These are phyloP conservation scores for Laburnicola sp. DNA, from an alignment of 2,329 filamentous ascomycete species.

Conservation along the genomic window DNA sequence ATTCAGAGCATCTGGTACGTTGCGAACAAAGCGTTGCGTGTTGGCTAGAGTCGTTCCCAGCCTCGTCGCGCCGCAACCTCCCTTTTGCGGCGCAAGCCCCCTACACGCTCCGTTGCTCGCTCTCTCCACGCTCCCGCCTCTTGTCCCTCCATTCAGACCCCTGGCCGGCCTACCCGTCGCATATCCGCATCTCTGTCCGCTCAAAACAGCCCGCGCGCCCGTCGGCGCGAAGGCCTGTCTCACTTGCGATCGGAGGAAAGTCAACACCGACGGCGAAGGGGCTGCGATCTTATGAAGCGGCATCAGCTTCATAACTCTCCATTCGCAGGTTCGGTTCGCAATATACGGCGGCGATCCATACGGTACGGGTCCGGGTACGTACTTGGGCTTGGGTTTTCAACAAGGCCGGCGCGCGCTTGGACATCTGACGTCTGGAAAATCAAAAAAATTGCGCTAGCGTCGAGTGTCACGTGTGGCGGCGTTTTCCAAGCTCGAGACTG, in stretches of 20 bases:
- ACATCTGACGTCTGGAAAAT: slow-evolving; percentile 20
- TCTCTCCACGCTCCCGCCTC: slow-evolving; percentile 1
- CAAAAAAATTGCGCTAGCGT: slow-evolving; percentile 23
- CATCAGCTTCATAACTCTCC: slow-evolving; percentile 44
- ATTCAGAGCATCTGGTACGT: background rate
- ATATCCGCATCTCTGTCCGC: slow-evolving; percentile 22
- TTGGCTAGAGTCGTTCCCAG: background rate
- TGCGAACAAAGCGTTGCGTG: background rate
- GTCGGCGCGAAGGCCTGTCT: slow-evolving; percentile 34
- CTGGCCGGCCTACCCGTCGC: slow-evolving; percentile 5
- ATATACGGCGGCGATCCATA: slow-evolving; percentile 34
- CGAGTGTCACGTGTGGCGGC: slow-evolving; percentile 31
- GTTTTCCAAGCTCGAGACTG: background rate
- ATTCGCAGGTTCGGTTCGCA: slow-evolving; percentile 10
- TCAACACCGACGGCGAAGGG: slow-evolving; percentile 44
- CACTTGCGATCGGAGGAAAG: slow-evolving; percentile 43
- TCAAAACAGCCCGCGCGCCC: slow-evolving; percentile 26
- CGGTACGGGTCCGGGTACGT: slow-evolving; percentile 16
- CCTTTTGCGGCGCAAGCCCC: no score
- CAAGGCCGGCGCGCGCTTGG: slow-evolving; percentile 8
- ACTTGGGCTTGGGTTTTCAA: slow-evolving; percentile 2
- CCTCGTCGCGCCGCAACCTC: background rate
- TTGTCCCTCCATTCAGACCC: slow-evolving; percentile 5
- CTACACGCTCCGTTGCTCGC: background rate
- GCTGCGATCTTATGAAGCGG: slow-evolving; percentile 36